Evolutionary conservation across 192 early-diverging fungal genomes (phyloP).

Genomic region (Gaertneriomyces semiglobifer): DNA sequence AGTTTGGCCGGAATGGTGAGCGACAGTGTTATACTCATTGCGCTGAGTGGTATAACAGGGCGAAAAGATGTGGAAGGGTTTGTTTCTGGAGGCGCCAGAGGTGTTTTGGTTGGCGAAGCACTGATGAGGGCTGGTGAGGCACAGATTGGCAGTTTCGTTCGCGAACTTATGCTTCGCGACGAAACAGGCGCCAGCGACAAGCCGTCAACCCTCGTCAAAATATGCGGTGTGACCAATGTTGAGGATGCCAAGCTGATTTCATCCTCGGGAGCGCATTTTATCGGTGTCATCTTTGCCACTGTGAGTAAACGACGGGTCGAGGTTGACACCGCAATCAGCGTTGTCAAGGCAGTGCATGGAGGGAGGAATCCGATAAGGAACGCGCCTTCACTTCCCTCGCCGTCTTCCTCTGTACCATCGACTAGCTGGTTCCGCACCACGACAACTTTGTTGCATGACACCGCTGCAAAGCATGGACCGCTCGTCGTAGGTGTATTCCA

Average conservation of each 20-base stretch:
- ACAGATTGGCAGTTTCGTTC: constrained; percentile 65
- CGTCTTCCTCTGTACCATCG: neutral
- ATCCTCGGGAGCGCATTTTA: constrained; percentile 77
- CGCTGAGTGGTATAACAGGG: constrained; percentile 84
- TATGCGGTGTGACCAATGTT: constrained; percentile 83
- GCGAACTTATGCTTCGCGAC: constrained; percentile 55
- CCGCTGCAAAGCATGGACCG: constrained; percentile 46
- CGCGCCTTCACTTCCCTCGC: constrained; percentile 5
- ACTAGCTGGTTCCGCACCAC: constrained; percentile 2
- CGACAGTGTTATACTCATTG: constrained; percentile 67
- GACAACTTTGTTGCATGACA: neutral
- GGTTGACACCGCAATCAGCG: constrained; percentile 58
- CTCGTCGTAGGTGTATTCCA: constrained; percentile 91
- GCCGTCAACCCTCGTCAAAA: constrained; percentile 63
- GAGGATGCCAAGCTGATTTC: constrained; percentile 78
- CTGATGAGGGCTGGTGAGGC: constrained; percentile 69
- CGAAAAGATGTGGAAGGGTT: constrained; percentile 83
- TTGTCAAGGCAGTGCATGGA: constrained; percentile 64
- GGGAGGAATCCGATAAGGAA: neutral
- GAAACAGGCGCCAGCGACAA: constrained; percentile 2
- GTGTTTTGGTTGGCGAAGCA: constrained; percentile 90
- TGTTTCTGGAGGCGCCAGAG: constrained; percentile 69
- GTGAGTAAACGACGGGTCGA: constrained; percentile 75
- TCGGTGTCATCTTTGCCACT: constrained; percentile 91
- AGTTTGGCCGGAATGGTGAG: constrained; percentile 76